phyloP scores from a whole-genome alignment of 139 green algal genomes.

The Closterium sp. region DNA sequence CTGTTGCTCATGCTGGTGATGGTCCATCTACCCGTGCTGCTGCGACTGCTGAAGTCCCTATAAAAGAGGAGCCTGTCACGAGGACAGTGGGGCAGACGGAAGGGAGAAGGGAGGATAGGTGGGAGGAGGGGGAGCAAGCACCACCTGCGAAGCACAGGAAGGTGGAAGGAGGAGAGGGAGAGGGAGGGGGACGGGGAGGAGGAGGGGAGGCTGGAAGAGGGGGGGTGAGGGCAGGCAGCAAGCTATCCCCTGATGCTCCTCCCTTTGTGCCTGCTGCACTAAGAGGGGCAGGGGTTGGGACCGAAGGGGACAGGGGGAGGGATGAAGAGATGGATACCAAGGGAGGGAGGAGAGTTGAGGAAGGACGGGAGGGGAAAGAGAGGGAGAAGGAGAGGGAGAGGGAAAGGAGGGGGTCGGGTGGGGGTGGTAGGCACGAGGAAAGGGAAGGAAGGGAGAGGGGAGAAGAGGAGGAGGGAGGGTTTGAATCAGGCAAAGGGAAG shows the following conservation, averaged over 20 bases:
- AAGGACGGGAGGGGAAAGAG: background rate
- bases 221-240: background rate
- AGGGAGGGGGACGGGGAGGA: slow-evolving; percentile 17
- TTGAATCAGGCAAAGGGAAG: too few species aligned
- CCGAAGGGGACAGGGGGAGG: background rate
- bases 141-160: slow-evolving; percentile 4
- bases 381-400: background rate
- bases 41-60: background rate
- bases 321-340: background rate
- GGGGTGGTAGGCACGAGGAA: background rate
- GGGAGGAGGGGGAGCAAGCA: background rate
- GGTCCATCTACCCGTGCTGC: background rate
- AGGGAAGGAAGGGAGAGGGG: background rate
- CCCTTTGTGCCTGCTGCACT: background rate
- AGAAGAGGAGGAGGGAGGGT: background rate
- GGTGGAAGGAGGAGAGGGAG: slow-evolving; percentile 17
- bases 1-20: background rate
- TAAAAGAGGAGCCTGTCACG: background rate
- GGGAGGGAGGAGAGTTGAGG: slow-evolving; percentile 1
- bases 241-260: background rate
- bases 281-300: background rate
- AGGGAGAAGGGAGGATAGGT: background rate
- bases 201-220: background rate
- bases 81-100: slow-evolving; percentile 6
- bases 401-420: background rate